Evolutionary conservation across 2,329 filamentous ascomycete genomes (phyloP).

Genomic region (Fonsecaea pedrosoi): DNA sequence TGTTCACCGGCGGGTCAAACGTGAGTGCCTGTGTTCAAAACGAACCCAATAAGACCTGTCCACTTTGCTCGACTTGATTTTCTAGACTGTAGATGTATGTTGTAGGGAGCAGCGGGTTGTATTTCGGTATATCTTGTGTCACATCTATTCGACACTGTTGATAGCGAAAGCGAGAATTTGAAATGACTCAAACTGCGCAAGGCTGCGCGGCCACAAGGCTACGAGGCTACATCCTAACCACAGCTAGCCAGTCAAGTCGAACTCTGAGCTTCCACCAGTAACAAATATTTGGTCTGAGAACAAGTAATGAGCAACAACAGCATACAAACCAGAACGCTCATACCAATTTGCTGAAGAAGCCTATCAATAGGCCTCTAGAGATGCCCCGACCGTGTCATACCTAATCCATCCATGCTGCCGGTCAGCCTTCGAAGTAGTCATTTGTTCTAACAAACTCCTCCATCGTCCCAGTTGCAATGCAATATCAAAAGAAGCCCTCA

Average conservation of each 20-base stretch:
- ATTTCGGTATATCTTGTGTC: not conserved
- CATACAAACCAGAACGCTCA: not conserved
- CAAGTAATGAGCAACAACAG: not conserved
- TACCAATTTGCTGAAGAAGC: not conserved
- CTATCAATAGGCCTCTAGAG: not conserved
- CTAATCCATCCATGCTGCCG: not conserved
- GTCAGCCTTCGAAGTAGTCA: not conserved
- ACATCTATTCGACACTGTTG: not conserved
- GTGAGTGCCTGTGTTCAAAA: not conserved
- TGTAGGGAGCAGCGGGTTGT: not conserved
- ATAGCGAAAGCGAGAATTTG: not conserved
- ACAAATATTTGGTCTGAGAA: not conserved
- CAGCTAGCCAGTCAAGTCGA: not conserved
- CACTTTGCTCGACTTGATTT: not conserved
- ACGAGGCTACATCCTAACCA: not conserved
- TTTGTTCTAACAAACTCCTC: conserved; percentile 10
- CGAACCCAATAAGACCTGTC: not conserved
- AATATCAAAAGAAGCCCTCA: conserved; percentile 14
- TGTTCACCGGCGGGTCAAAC: not conserved
- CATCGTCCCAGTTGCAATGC: conserved; percentile 26
- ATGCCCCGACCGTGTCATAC: not conserved
- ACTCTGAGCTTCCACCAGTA: not conserved
- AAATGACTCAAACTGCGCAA: not conserved
- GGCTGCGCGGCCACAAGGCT: not conserved
- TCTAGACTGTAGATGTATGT: not conserved